Evolutionary conservation across 208 protist species (phyloP), one percentile per base, ranked within the genome.

Genomic region (Leishmania aethiopica): DNA sequence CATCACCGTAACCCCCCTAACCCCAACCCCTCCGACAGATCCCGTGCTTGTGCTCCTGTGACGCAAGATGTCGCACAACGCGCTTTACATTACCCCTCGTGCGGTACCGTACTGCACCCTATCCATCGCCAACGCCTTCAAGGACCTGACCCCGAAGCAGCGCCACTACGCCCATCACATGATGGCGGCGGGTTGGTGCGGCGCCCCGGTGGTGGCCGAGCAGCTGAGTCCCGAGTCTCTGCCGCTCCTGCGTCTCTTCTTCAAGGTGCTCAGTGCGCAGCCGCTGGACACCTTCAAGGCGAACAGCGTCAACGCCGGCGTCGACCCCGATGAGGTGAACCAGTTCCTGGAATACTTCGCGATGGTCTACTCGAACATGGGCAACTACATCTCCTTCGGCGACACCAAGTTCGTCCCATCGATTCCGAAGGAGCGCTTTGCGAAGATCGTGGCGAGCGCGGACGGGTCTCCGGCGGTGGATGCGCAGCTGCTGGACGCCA

Each of bases 361-460:
- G 15, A 71, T 89, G 47, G 88, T 98, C 57, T 98, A 95, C 89
- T 83, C 88, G 42, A 99, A 98, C 88, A 92, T 97, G 92, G 97
- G 97, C 80, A 99, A 99, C 90, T 99, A 98, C 78, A 71, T 92
- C 28, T 91, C 83, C 42, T 99, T 99, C 81, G 97, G 97, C 55
- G 97, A 99, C 87, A 96, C 86, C 76, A 99, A 99, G 87, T 98
- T 99, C 66, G 75, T 98, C 28, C 95, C 95, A 4, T 69, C 89
- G 60, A 92, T 91, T 76, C 45, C 83, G 15, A 77, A 86, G 62
- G 90, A 95, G 25, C 78, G 70, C 1, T 97, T 98, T 40, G 80
- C 71, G 71, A 64, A 55, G 75, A 87, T 98, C 47, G 80, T 96
- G 45, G 81, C 28, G 40, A 80, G 66, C 32, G 78, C 75, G 37